Conservation (phyloP, 2,329 filamentous ascomycete species). For the Sphaerulina vaccinii region DNA sequence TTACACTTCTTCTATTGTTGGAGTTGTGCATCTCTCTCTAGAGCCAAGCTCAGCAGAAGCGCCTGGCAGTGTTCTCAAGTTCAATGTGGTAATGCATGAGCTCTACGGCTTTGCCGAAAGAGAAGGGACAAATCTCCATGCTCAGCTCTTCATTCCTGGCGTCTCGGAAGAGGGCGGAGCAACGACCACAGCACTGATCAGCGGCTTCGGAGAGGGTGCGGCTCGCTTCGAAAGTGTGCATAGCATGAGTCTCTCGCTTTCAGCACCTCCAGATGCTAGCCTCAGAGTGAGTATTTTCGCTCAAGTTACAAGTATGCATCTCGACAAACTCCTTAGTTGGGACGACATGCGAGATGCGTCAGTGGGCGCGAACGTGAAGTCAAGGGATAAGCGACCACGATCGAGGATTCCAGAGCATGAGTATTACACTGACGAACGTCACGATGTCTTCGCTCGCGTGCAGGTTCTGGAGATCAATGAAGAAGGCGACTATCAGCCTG, state of each 20-base stretch:
- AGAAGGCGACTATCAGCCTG: constrained; percentile 83
- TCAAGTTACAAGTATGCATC: constrained; percentile 84
- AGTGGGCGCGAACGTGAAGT: constrained; percentile 55
- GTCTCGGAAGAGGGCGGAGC: constrained; percentile 84
- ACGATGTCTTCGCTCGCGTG: constrained; percentile 84
- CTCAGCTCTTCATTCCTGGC: constrained; percentile 91
- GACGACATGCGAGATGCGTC: constrained; percentile 89
- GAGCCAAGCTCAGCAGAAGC: constrained; percentile 93
- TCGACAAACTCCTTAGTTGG: constrained; percentile 97
- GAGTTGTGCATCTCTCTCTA: constrained; percentile 84
- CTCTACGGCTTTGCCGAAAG: constrained; percentile 91
- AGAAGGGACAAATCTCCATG: constrained; percentile 93
- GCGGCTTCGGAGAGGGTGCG: constrained; percentile 86
- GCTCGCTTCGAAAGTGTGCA: constrained; percentile 97
- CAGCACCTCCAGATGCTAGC: constrained; percentile 69
- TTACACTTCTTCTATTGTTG: constrained; percentile 86
- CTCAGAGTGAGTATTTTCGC: constrained; percentile 89
- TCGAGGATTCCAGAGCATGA: constrained; percentile 84
- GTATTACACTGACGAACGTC: constrained; percentile 88
- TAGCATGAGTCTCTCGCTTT: constrained; percentile 90
- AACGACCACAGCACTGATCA: constrained; percentile 92
- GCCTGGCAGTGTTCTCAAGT: constrained; percentile 88
- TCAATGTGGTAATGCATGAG: constrained; percentile 98
- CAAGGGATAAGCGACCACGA: constrained; percentile 45
- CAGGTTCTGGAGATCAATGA: constrained; percentile 92